Percentiles rank a stretch among this genome's conserved stretches.
These are phyloP conservation scores for Xylariaceae sp. DNA, from an alignment of 2,329 filamentous ascomycete genomes.

Conservation along the genomic window DNA sequence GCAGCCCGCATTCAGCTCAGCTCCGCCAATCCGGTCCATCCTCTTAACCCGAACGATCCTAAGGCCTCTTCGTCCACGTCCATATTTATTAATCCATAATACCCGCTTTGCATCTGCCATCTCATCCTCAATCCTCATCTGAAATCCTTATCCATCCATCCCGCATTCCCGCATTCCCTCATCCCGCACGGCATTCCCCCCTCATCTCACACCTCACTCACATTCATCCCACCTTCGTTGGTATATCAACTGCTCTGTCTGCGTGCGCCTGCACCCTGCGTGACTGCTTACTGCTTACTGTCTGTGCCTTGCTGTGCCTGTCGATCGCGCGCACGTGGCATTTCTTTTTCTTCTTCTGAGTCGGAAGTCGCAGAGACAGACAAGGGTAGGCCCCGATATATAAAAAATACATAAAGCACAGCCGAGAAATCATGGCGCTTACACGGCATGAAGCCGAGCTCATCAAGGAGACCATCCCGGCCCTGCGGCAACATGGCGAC, in stretches of 20 bases:
- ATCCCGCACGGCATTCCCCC: too few species aligned
- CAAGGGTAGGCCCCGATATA: neutral
- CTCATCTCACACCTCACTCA: neutral
- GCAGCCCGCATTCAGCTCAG: too few species aligned
- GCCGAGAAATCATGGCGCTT: constrained; percentile 29
- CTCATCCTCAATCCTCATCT: too few species aligned
- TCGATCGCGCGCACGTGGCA: neutral
- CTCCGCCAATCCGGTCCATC: too few species aligned
- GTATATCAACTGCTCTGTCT: neutral
- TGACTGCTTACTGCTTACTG: neutral
- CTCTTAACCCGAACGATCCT: too few species aligned
- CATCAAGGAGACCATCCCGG: constrained; percentile 66
- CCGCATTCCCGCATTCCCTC: too few species aligned
- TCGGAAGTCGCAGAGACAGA: neutral
- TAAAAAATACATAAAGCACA: neutral
- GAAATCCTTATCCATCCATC: too few species aligned
- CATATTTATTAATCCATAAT: too few species aligned
- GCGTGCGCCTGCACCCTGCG: neutral
- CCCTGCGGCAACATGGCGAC: constrained; percentile 61
- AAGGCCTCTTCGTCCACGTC: too few species aligned
- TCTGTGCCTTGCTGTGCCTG: neutral
- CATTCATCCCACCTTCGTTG: neutral
- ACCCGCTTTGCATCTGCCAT: too few species aligned
- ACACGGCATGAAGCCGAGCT: constrained; percentile 54
- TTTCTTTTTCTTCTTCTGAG: neutral